A percentile compares a stretch with the other conserved stretches of the same genome.
These are phyloP conservation scores for Austropuccinia psidii DNA, from an alignment of 1,284 basidiomycete species.

Conservation along the genomic window DNA sequence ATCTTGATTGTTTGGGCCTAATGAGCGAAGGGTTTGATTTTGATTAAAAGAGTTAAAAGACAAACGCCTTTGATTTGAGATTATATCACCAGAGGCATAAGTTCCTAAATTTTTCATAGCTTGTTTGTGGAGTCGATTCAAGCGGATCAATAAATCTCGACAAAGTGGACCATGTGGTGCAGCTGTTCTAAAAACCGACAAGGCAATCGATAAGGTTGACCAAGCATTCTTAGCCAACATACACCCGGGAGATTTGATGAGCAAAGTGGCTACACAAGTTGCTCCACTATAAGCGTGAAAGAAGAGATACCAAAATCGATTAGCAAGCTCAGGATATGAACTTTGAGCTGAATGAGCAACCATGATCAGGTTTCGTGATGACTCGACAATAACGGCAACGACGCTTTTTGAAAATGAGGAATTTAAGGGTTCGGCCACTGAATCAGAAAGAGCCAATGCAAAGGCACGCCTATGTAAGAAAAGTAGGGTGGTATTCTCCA, in stretches of 20 bases:
- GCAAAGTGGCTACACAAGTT: constrained; percentile 39
- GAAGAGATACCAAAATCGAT: constrained; percentile 42
- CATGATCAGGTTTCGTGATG: constrained; percentile 39
- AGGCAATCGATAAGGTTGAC: constrained; percentile 39
- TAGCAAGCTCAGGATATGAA: constrained; percentile 37
- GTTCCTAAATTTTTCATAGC: constrained; percentile 37
- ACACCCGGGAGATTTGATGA: constrained; percentile 40
- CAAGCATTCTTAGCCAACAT: constrained; percentile 40
- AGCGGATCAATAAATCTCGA: constrained; percentile 38
- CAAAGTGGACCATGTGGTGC: constrained; percentile 38
- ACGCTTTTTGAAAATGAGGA: constrained; percentile 40
- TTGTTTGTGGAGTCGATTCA: constrained; percentile 38
- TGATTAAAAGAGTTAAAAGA: neutral
- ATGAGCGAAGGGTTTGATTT: neutral
- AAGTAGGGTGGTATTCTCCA: constrained; percentile 32
- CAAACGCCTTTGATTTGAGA: neutral
- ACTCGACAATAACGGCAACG: constrained; percentile 39
- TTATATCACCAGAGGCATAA: neutral
- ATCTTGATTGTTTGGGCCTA: constrained; percentile 1
- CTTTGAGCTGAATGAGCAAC: constrained; percentile 38
- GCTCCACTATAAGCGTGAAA: constrained; percentile 40
- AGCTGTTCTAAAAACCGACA: constrained; percentile 39
- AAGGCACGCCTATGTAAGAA: constrained; percentile 42
- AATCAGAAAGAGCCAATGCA: constrained; percentile 37
- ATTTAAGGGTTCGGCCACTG: constrained; percentile 39